Conservation (phyloP, 805 yeast genomes). For the Candida xyloterini region DNA sequence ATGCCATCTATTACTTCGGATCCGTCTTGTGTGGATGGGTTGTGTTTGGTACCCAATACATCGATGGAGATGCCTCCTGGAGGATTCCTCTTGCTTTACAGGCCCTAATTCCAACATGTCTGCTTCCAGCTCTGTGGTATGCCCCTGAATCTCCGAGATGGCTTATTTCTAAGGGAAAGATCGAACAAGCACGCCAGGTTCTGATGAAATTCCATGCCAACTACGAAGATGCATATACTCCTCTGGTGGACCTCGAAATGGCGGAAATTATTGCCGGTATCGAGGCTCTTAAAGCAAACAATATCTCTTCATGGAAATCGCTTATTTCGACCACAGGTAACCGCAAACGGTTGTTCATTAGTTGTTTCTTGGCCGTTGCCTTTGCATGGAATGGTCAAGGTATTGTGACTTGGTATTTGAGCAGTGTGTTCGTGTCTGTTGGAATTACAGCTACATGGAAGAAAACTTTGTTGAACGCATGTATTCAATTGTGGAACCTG, state of each 20-base stretch:
- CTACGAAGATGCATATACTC: conserved; percentile 28
- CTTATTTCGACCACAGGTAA: conserved; percentile 37
- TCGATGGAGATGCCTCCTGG: conserved; percentile 32
- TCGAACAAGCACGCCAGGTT: conserved; percentile 33
- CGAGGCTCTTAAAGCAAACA: conserved; percentile 34
- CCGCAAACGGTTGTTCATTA: conserved; percentile 37
- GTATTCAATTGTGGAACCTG: conserved; percentile 47
- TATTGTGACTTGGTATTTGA: conserved; percentile 43
- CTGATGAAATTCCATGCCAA: conserved; percentile 38
- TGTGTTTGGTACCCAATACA: conserved; percentile 38
- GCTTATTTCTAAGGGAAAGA: conserved; percentile 30
- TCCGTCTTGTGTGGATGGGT: conserved; percentile 43
- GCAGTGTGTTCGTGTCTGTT: conserved; percentile 46
- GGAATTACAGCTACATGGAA: conserved; percentile 47
- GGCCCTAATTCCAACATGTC: conserved; percentile 36
- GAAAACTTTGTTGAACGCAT: conserved; percentile 50
- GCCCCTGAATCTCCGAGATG: conserved; percentile 41
- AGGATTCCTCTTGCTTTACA: conserved; percentile 40
- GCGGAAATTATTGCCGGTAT: conserved; percentile 29
- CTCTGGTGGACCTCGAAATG: conserved; percentile 36
- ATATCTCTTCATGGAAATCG: conserved; percentile 32
- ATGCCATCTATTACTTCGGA: conserved; percentile 43
- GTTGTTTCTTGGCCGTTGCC: conserved; percentile 29
- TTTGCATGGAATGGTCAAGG: conserved; percentile 45
- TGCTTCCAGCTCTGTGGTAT: conserved; percentile 27